These are phyloP conservation scores for Leccinum longicurvipes DNA, from an alignment of 768 basidiomycete genomes.

Conservation along the genomic window DNA sequence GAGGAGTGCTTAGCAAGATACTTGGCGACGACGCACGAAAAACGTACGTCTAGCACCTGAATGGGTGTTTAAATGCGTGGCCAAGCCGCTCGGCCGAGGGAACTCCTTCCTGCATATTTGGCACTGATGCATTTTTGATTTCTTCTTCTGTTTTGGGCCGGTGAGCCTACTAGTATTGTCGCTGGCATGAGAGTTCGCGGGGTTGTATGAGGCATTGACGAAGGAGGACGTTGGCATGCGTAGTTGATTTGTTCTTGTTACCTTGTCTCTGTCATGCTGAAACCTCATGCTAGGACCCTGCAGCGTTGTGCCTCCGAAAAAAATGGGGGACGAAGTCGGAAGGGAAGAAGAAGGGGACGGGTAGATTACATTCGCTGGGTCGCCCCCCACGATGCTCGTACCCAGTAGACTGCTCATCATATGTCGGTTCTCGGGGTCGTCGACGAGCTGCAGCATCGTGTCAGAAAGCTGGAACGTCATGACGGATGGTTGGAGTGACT, in stretches of 20 bases:
- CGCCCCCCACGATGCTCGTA: conserved; percentile 16
- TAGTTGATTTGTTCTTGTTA: conserved; percentile 9
- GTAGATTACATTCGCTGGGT: conserved; percentile 11
- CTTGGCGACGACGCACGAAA: not conserved
- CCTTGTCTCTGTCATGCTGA: conserved; percentile 13
- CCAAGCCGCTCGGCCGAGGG: conserved; percentile 49
- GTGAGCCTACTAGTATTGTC: conserved; percentile 12
- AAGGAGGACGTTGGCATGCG: conserved; percentile 10
- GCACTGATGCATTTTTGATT: conserved; percentile 50
- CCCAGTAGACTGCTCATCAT: conserved; percentile 16
- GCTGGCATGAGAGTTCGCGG: not conserved
- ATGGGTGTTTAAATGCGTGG: conserved; percentile 54
- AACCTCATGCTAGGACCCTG: conserved; percentile 27
- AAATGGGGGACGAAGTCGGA: conserved; percentile 1
- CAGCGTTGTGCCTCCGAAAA: conserved; percentile 1
- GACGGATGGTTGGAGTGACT: conserved; percentile 22
- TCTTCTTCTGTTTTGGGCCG: conserved; percentile 28
- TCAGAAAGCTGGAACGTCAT: conserved; percentile 32
- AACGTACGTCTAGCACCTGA: conserved; percentile 48
- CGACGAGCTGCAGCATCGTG: conserved; percentile 19
- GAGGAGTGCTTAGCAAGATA: conserved; percentile 6
- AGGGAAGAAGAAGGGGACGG: conserved; percentile 3
- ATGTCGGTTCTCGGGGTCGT: conserved; percentile 27
- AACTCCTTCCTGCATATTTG: conserved; percentile 42
- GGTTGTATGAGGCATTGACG: conserved; percentile 3